Conservation (phyloP, 2,329 filamentous ascomycete species). For the Alternaria incomplexa region DNA sequence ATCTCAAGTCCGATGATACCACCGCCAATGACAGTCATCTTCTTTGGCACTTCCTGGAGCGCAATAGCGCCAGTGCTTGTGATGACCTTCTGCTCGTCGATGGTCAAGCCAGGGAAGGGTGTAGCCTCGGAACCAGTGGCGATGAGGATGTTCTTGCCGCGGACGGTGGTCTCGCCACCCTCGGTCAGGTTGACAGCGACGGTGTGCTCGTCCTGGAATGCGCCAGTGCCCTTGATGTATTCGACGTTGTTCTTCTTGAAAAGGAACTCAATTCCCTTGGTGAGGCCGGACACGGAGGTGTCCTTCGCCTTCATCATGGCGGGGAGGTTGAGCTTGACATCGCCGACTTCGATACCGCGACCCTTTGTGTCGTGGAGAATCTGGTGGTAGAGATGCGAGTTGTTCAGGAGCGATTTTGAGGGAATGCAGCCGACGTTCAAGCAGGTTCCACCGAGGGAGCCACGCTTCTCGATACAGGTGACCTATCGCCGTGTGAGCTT, state of each 20-base stretch:
- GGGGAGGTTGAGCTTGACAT: constrained; percentile 92
- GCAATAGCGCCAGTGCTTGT: constrained; percentile 95
- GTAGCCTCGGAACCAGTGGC: constrained; percentile 95
- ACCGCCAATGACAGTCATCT: constrained; percentile 95
- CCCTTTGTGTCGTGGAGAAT: constrained; percentile 96
- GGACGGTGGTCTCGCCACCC: constrained; percentile 85
- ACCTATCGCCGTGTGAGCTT: constrained; percentile 64
- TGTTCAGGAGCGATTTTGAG: constrained; percentile 99
- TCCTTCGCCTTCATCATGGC: constrained; percentile 99
- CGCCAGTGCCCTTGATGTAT: constrained; percentile 91
- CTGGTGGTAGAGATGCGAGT: constrained; percentile 97
- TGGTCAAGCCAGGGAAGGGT: constrained; percentile 92
- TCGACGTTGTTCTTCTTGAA: constrained; percentile 99
- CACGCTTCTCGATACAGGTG: constrained; percentile 97
- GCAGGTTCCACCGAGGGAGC: constrained; percentile 92
- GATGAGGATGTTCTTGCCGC: constrained; percentile 97
- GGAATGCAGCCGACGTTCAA: constrained; percentile 99
- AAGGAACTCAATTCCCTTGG: constrained; percentile 96
- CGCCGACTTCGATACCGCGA: constrained; percentile 95
- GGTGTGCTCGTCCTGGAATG: constrained; percentile 88
- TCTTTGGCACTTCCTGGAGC: constrained; percentile 89
- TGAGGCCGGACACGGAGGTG: constrained; percentile 82
- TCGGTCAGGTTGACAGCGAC: constrained; percentile 89
- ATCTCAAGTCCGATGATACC: constrained; percentile 99
- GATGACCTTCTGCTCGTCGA: constrained; percentile 97